Evolutionary conservation across 805 yeast species (phyloP), one percentile per base, ranked within the genome.

Genomic region (Metschnikowia corniflorae): DNA sequence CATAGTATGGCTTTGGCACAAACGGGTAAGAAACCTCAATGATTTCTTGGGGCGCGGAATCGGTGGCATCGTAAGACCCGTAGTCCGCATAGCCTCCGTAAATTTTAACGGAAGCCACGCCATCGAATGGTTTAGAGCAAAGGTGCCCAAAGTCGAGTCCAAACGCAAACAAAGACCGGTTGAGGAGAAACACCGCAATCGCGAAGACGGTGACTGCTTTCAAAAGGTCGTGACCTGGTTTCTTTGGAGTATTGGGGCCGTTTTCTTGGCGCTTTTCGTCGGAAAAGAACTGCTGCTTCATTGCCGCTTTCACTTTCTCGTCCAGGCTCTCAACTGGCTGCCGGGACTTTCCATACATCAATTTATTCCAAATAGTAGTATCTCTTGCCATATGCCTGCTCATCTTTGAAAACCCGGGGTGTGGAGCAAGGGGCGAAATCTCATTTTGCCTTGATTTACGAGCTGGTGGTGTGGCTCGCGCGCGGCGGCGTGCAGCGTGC

Each of bases 1-100:
- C 55, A 30, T 50, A 42, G 13, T 40, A 24, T 6, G 46, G 32
- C 19, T 46, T 45, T n/a, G 61, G 55, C 1, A 52, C 41, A 33
- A 47, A 40, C 2, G 68, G 65, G 43, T 47, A 53, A 3, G 51
- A 35, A 4, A 62, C 63, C 26, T 49, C 52, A 25, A 60, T 43
- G n/a, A 56, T 46, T 33, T 57, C 58, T 13, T 29, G n/a, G 6
- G 36, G 35, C 10, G 26, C 33, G 3, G n/a, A n/a, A 3, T 23
- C 29, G 13, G 17, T 21, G n/a, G 3, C 12, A 2, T 25, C 26
- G 26, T 4, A 13, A 5, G 31, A 30, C n/a, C 47, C 43, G 5
- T 30, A 3, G 26, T 40, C 42, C 9, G 34, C 33, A 28, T 16
- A 35, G 5, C 42, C 41, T 3, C 35, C 33, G 26, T 33, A 37